These are phyloP conservation scores for Penicillium pulvis DNA, from an alignment of 495 filamentous ascomycete genomes.

Conservation along the genomic window DNA sequence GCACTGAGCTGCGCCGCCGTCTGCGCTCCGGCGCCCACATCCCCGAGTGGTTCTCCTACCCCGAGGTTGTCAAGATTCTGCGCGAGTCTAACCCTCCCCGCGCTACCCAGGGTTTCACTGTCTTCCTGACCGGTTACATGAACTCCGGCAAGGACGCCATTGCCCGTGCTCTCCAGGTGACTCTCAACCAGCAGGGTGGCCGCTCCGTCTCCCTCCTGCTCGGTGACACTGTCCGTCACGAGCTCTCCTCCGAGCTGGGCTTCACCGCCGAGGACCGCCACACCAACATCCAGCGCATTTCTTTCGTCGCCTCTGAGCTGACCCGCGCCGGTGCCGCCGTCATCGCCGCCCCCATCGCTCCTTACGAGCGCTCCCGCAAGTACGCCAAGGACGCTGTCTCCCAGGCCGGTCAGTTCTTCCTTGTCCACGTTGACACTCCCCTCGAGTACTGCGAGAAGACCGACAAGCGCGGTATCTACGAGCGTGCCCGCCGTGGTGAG, in stretches of 20 bases:
- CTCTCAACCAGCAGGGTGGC: constrained; percentile 96
- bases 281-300: constrained; percentile 94
- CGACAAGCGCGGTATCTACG: constrained; percentile 91
- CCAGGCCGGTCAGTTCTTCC: constrained; percentile 86
- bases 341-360: constrained; percentile 96
- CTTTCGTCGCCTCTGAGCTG: constrained; percentile 93
- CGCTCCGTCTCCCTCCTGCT: constrained; percentile 90
- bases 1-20: constrained; percentile 89
- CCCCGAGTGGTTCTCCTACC: constrained; percentile 99
- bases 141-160: constrained; percentile 97
- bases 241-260: constrained; percentile 92
- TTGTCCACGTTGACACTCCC: constrained; percentile 91
- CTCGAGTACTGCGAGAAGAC: constrained; percentile 93
- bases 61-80: constrained; percentile 94
- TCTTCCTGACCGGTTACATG: constrained; percentile 96
- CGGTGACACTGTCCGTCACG: constrained; percentile 90
- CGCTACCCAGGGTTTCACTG: constrained; percentile 89
- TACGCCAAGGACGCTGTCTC: constrained; percentile 81
- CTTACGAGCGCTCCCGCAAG: constrained; percentile 75
- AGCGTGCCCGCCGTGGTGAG: constrained; percentile 79
- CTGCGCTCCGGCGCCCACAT: constrained; percentile 90
- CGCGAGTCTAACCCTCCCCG: constrained; percentile 92
- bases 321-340: constrained; percentile 92
- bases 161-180: constrained; percentile 92
- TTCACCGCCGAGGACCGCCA: constrained; percentile 93